Conservation (phyloP, 2,329 filamentous ascomycete genomes). For the Coccinonectria pachysandricola region DNA sequence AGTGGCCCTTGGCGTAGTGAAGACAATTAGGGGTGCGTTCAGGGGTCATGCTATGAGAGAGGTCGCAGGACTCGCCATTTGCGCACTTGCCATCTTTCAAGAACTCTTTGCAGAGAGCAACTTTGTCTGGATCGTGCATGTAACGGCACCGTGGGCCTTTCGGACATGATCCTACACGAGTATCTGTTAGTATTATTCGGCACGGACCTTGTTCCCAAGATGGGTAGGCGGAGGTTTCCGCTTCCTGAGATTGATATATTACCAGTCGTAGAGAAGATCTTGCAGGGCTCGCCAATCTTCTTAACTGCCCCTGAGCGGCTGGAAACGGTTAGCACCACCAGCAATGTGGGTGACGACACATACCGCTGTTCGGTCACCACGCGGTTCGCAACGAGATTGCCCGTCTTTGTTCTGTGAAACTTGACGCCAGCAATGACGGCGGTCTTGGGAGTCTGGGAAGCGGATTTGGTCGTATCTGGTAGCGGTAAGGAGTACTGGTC, state of each 20-base stretch:
- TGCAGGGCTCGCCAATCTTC: slow-evolving; percentile 67
- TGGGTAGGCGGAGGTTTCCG: too few species aligned
- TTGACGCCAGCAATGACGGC: slow-evolving; percentile 64
- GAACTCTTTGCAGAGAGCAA: slow-evolving; percentile 83
- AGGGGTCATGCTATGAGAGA: slow-evolving; percentile 77
- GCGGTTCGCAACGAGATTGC: slow-evolving; percentile 72
- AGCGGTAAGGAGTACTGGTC: slow-evolving; percentile 17
- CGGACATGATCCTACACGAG: slow-evolving; percentile 63
- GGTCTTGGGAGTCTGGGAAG: slow-evolving; percentile 63
- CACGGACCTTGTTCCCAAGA: too few species aligned
- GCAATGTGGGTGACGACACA: slow-evolving; percentile 24
- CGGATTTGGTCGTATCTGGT: slow-evolving; percentile 47
- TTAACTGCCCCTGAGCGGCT: slow-evolving; percentile 46
- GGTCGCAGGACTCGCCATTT: slow-evolving; percentile 70
- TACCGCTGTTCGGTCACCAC: slow-evolving; percentile 69
- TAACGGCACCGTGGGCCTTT: slow-evolving; percentile 74
- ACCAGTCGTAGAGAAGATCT: slow-evolving; percentile 59
- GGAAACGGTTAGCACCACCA: slow-evolving; percentile 27
- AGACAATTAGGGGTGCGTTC: slow-evolving; percentile 81
- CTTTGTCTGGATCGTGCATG: slow-evolving; percentile 74
- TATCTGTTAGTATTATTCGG: slow-evolving; percentile 33
- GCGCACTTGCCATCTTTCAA: slow-evolving; percentile 70
- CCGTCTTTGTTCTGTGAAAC: slow-evolving; percentile 78
- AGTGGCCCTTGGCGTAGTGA: slow-evolving; percentile 83
- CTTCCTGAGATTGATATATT: too few species aligned